Evolutionary conservation across 208 protist genomes (phyloP).

Genomic region (Trypanosomatidae sp.): DNA sequence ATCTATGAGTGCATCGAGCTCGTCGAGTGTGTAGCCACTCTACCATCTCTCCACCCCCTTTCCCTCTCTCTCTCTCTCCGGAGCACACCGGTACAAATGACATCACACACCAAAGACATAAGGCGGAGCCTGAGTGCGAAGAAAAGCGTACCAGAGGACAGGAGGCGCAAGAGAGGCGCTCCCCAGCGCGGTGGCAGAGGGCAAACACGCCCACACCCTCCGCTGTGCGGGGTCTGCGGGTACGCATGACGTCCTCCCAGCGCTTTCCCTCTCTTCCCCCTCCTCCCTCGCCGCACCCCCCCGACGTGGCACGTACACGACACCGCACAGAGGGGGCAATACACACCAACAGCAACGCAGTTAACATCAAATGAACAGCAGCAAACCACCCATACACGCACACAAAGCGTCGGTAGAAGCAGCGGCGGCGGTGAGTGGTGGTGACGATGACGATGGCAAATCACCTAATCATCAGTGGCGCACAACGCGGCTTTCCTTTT

Average conservation of each 20-base stretch:
- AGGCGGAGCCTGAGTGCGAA: neutral
- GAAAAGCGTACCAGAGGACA: no score
- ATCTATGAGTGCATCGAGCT: no score
- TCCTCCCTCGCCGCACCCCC: no score
- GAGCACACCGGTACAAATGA: neutral
- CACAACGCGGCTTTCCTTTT: neutral
- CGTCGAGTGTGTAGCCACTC: neutral
- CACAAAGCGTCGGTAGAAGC: neutral
- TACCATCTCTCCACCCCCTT: neutral
- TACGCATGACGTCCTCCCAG: no score
- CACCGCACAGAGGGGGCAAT: neutral
- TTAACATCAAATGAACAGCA: neutral
- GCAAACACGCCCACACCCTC: no score
- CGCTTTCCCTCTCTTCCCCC: no score
- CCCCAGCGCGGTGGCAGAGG: no score
- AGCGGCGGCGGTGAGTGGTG: neutral
- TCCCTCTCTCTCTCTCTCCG: neutral
- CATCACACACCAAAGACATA: neutral
- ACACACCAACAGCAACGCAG: neutral
- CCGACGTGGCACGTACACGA: neutral
- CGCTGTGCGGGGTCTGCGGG: no score
- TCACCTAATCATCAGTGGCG: no score
- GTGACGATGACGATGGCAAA: neutral
- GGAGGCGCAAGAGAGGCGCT: no score
- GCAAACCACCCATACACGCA: slow-evolving; percentile 7